These are phyloP conservation scores for Erythrobasidium hasegawianum DNA, from an alignment of 1,284 basidiomycete species.

Conservation along the genomic window DNA sequence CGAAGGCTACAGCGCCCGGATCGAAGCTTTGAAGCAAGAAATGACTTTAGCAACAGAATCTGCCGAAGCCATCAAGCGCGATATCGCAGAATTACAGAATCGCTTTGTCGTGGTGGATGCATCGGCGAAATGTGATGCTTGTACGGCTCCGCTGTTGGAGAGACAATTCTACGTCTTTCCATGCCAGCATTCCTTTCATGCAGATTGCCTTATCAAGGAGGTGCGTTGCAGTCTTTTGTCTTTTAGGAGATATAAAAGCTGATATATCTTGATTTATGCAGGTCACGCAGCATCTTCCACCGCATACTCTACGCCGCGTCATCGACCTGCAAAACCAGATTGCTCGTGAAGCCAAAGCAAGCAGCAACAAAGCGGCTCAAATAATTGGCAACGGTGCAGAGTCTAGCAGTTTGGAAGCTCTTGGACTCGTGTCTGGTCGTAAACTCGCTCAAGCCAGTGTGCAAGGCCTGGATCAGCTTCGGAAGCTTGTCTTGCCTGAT, in stretches of 20 bases:
- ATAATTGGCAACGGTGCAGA: conserved; percentile 36
- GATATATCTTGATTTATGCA: conserved; percentile 48
- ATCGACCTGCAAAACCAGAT: conserved; percentile 77
- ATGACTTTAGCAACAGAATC: conserved; percentile 94
- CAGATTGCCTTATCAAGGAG: conserved; percentile 85
- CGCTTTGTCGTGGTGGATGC: conserved; percentile 90
- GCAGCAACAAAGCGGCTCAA: conserved; percentile 47
- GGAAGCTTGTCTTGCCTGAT: conserved; percentile 87
- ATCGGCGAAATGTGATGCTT: conserved; percentile 78
- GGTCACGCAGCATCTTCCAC: conserved; percentile 84
- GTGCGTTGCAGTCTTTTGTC: conserved; percentile 55
- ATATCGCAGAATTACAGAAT: conserved; percentile 77
- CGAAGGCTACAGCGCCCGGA: conserved; percentile 88
- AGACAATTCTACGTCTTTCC: conserved; percentile 98
- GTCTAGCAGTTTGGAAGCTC: conserved; percentile 17
- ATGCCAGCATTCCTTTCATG: conserved; percentile 75
- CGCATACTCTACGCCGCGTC: conserved; percentile 73
- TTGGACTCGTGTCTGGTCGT: conserved; percentile 43
- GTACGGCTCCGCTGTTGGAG: conserved; percentile 68
- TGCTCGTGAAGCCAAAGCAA: conserved; percentile 54
- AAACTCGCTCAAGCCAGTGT: conserved; percentile 43
- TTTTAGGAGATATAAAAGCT: neutral
- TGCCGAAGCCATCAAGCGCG: conserved; percentile 88
- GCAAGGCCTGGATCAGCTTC: conserved; percentile 61
- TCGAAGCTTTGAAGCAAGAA: conserved; percentile 82